A percentile compares a stretch with the other conserved stretches of the same genome.
These are phyloP conservation scores for Peniophora sp. DNA, from an alignment of 1,284 basidiomycete species.

Conservation along the genomic window DNA sequence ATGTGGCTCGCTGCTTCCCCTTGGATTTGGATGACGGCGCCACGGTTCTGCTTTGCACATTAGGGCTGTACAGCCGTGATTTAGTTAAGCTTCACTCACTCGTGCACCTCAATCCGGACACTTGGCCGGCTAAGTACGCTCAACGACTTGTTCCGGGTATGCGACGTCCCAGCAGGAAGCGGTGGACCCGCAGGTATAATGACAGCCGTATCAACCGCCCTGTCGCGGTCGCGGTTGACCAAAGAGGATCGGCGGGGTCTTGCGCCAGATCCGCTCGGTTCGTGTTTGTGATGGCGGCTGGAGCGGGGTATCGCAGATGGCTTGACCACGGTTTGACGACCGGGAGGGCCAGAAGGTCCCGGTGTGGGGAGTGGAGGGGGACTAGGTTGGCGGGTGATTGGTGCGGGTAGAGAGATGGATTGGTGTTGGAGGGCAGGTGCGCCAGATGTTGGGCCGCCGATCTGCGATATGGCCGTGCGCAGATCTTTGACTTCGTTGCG, in stretches of 20 bases:
- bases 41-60: neutral
- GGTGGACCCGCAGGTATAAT: conserved; percentile 2
- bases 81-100: too few relatives aligned
- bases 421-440: neutral
- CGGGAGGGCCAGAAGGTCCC: conserved; percentile 6
- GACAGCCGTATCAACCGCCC: neutral
- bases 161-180: conserved; percentile 6
- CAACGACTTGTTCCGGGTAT: conserved; percentile 10
- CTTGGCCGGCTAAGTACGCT: conserved; percentile 13
- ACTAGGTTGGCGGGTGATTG: neutral
- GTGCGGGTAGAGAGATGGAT: conserved; percentile 1
- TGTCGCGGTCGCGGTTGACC: neutral
- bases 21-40: conserved; percentile 4
- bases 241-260: neutral
- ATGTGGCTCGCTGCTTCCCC: conserved; percentile 3
- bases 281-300: neutral
- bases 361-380: conserved; percentile 4
- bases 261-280: neutral
- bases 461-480: conserved; percentile 9
- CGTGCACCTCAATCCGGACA: conserved; percentile 14
- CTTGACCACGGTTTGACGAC: neutral
- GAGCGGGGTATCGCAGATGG: neutral
- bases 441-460: conserved; percentile 4
- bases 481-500: conserved; percentile 10
- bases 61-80: neutral